Evolutionary conservation across 1,139 yeast genomes (phyloP), one percentile per base, ranked within the genome.

Genomic region (Scheffersomyces segobiensis): DNA sequence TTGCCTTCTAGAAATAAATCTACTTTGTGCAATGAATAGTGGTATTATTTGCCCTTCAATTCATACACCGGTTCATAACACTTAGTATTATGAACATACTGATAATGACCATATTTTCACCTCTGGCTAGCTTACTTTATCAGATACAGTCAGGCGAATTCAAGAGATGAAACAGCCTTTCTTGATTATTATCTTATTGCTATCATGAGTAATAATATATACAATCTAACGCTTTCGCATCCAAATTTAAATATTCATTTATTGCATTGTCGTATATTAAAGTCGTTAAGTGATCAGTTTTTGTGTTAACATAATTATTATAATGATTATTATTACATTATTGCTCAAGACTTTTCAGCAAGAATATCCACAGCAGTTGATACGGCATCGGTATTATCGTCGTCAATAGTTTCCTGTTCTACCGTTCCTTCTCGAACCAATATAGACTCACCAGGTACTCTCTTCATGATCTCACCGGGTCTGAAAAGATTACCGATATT

Each of bases 401-500:
- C 78, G 14, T 76, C 82, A 14, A 48, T 48, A 20, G 26, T 48
- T 48, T 80, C 83, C 18, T 71, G 78, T 32, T 74, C 79, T 42
- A 81, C 82, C 32, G 78, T 82, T 50, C 73, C 70, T 32, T 66
- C 78, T 47, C 71, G 75, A n/a, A 71, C 72, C 54, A 80, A 73
- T 3, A 91, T 82, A 32, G 88, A 80, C 59, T 83, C 87, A 48
- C 72, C 71, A 3, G 98, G 98, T 60, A 89, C 86, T 54, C 96
- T 79, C 68, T 88, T 85, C 90, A 90, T 89, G 67, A 87, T 80
- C 62, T 87, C 86, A 6, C 88, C 84, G 19, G 88, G 81, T 59
- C 78, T 80, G 73, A 95, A 95, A 57, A 93, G 82, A 42, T 91
- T 91, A 1, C 98, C 98, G 63, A 96, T 91, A 71, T 88, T 91